phyloP scores from a whole-genome alignment of 2,329 filamentous ascomycete genomes.

The Knufia petricola region DNA sequence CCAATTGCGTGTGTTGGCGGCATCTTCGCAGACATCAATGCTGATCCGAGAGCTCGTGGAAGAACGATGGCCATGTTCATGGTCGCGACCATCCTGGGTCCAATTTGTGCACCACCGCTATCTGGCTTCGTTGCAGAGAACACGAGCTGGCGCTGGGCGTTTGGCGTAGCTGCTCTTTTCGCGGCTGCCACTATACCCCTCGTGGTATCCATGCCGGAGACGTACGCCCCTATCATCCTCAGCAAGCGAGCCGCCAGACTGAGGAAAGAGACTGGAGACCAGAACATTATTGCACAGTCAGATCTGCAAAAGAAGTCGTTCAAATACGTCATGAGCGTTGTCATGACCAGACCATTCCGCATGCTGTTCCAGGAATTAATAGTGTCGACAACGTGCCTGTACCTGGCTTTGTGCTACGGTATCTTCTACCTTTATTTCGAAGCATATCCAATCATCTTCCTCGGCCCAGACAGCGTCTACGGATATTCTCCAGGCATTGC shows the following conservation, averaged over 20 bases:
- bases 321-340: conserved; percentile 44
- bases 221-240: conserved; percentile 51
- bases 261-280: conserved; percentile 45
- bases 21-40: conserved; percentile 38
- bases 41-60: conserved; percentile 32
- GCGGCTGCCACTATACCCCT: conserved; percentile 49
- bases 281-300: conserved; percentile 46
- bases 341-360: conserved; percentile 59
- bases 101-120: conserved; percentile 35
- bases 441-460: conserved; percentile 63
- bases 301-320: conserved; percentile 47
- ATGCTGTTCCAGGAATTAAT: conserved; percentile 68
- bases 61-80: conserved; percentile 35
- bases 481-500: conserved; percentile 29
- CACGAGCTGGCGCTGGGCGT: conserved; percentile 39
- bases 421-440: conserved; percentile 68
- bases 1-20: conserved; percentile 38
- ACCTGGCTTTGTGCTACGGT: conserved; percentile 60
- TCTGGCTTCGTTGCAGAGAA: conserved; percentile 35
- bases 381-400: conserved; percentile 59
- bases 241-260: conserved; percentile 47
- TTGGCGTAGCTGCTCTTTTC: conserved; percentile 56
- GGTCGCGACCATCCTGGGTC: conserved; percentile 33
- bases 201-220: conserved; percentile 56
- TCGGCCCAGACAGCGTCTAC: conserved; percentile 29